phyloP scores from a whole-genome alignment of 2,329 filamentous ascomycete genomes.

The Apiospora arundinis region DNA sequence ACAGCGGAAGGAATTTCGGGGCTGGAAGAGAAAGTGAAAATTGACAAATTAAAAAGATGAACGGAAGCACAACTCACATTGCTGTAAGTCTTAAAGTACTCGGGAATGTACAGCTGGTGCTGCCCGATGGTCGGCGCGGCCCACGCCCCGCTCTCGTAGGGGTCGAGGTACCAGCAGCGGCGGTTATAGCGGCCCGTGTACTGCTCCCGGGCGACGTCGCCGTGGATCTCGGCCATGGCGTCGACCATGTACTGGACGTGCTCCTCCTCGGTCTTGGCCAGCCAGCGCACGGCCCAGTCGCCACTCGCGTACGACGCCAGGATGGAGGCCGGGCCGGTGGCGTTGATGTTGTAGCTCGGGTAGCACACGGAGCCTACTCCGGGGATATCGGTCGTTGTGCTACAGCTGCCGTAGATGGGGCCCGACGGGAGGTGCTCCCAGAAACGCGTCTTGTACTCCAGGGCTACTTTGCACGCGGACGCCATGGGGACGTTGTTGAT shows the following conservation, averaged over 20 bases:
- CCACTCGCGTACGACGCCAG: constrained; percentile 64
- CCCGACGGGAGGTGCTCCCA: constrained; percentile 55
- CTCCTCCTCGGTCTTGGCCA: constrained; percentile 59
- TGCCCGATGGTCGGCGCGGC: constrained; percentile 65
- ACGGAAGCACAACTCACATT: constrained; percentile 46
- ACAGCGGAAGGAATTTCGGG: no score
- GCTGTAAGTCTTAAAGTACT: constrained; percentile 74
- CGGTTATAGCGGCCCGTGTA: constrained; percentile 71
- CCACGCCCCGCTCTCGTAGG: constrained; percentile 68
- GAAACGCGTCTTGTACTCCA: constrained; percentile 72
- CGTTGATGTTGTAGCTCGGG: constrained; percentile 70
- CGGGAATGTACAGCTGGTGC: constrained; percentile 72
- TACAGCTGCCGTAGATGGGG: constrained; percentile 70
- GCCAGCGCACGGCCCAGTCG: constrained; percentile 47
- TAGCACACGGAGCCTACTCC: constrained; percentile 70
- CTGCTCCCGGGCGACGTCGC: constrained; percentile 62
- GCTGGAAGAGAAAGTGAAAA: background rate
- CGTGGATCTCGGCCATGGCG: constrained; percentile 73
- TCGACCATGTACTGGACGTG: constrained; percentile 69
- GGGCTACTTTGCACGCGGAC: constrained; percentile 63
- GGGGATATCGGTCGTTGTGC: constrained; percentile 61
- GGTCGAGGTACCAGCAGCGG: constrained; percentile 69
- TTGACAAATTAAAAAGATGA: background rate
- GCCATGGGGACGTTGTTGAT: constrained; percentile 54
- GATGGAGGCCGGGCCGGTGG: constrained; percentile 63